Evolutionary conservation across 257 asterid species (phyloP).

Genomic region (Fraxinus quadrangulata): DNA sequence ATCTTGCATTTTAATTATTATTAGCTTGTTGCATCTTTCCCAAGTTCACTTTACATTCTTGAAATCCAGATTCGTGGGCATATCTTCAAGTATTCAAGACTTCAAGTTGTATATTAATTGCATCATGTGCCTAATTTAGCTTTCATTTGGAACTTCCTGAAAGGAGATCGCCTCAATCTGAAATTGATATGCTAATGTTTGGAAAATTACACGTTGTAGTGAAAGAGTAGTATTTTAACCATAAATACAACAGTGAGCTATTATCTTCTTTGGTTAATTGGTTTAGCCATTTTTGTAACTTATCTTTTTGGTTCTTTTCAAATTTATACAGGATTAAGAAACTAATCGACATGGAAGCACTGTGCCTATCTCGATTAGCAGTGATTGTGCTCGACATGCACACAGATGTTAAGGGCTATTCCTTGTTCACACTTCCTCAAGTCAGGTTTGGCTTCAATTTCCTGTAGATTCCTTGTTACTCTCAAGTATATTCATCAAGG

Average conservation of each 20-base stretch:
- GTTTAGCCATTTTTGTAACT: slow-evolving; percentile 6
- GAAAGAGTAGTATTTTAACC: neutral
- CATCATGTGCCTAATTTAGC: neutral
- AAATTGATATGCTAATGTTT: neutral
- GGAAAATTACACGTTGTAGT: neutral
- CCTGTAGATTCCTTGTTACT: slow-evolving; percentile 16
- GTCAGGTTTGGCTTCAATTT: slow-evolving; percentile 61
- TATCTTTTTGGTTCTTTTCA: neutral
- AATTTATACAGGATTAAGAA: slow-evolving; percentile 71
- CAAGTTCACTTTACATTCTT: neutral
- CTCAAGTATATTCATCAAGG: neutral
- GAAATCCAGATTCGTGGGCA: neutral
- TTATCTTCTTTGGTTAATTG: slow-evolving; percentile 5
- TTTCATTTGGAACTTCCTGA: neutral
- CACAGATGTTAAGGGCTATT: slow-evolving; percentile 90
- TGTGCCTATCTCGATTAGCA: slow-evolving; percentile 75
- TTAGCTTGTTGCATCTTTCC: neutral
- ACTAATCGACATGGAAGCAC: slow-evolving; percentile 78
- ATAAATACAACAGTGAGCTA: neutral
- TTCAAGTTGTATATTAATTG: neutral
- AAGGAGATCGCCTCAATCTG: neutral
- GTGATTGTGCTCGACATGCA: slow-evolving; percentile 83
- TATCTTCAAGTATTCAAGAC: neutral
- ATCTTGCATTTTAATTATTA: neutral
- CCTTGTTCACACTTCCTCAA: slow-evolving; percentile 89